Percentiles rank a stretch among this genome's conserved stretches.
Conservation (phyloP, 192 early-diverging fungal species). For the Coemansia sp. region DNA sequence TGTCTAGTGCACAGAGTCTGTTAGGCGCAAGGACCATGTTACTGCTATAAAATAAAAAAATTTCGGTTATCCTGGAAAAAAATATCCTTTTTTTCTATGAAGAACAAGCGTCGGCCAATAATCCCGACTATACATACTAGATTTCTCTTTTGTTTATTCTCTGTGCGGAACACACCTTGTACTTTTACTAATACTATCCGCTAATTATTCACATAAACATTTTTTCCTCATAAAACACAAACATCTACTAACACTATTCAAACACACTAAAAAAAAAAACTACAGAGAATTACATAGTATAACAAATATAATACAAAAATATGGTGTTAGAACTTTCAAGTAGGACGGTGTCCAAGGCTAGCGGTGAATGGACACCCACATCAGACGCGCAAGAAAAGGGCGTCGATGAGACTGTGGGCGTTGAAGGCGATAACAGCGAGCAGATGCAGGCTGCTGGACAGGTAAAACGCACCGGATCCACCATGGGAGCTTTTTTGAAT, state of each 20-base stretch:
- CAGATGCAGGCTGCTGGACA: constrained; percentile 15
- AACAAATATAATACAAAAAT: not conserved
- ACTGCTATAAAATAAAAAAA: not conserved
- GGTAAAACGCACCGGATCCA: constrained; percentile 50
- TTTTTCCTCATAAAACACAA: not conserved
- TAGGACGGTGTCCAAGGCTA: constrained; percentile 1
- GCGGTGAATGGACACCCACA: constrained; percentile 8
- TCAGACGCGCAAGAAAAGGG: constrained; percentile 6
- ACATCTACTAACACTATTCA: not conserved
- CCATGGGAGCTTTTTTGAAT: constrained; percentile 58
- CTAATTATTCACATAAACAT: not conserved
- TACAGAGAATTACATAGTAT: not conserved
- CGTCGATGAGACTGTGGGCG: not conserved
- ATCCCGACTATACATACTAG: not conserved
- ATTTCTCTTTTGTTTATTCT: not conserved
- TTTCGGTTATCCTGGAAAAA: not conserved
- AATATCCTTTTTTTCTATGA: not conserved
- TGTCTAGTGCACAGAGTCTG: not conserved
- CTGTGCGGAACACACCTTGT: not conserved
- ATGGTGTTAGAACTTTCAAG: constrained; percentile 5
- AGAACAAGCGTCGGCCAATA: not conserved
- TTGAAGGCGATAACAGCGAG: constrained; percentile 4
- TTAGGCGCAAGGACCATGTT: not conserved
- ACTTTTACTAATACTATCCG: not conserved
- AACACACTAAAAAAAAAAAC: not conserved